Base-by-base conservation (phyloP, 2,329 filamentous ascomycete species). In the Helicocarpus griseus region DNA sequence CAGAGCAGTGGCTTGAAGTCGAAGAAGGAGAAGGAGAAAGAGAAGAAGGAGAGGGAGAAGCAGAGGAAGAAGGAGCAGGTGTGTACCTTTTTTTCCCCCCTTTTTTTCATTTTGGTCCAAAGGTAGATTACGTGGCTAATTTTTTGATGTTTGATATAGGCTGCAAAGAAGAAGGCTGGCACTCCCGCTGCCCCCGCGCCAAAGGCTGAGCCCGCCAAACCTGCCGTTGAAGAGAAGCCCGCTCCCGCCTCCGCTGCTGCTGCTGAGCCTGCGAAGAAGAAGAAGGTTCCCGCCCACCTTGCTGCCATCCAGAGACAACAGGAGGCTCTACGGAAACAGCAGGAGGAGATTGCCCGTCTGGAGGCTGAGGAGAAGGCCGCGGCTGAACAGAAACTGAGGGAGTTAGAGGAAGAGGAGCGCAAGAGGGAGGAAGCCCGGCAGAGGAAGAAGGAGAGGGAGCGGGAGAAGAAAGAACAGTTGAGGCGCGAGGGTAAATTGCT, bases 41-140 rank as follows among this genome's bases (percentile, higher is more conserved):
- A 91, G 64, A 97, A 91, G 79, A 98, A 96, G 75, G 93, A 98
- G 75, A 83, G 89, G 55, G 93, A 98, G 76, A 98, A 98, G 82
- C 87, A 93, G 74, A 80, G 90, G 60, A 98, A 98, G 76, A 98
- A 90, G 82, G 93, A 98, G 72, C 86, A 97, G 81, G 89, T 93
- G 69, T 53, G 75, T 65, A 48, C 41, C 29, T 13, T 17, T 36
- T 29, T 45, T 33, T 35, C 21, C 11, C 41, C 39, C 26, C 14
- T 48, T 46, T 26, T 11, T 17, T 19, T 46, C 14, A 48, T 26
- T 31, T 24, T 47, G 19, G n/a, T 46, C 13, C 40, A 46, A 41
- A 28, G 44, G 26, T 50, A 21, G 14, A 24, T 48, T 14, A 46
- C 39, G 39, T 39, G 22, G 43, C 54, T 14, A 29, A 44, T 51